Evolutionary conservation across 495 filamentous ascomycete genomes (phyloP), one percentile per base, ranked within the genome.

Genomic region (Hamigera avellanea): DNA sequence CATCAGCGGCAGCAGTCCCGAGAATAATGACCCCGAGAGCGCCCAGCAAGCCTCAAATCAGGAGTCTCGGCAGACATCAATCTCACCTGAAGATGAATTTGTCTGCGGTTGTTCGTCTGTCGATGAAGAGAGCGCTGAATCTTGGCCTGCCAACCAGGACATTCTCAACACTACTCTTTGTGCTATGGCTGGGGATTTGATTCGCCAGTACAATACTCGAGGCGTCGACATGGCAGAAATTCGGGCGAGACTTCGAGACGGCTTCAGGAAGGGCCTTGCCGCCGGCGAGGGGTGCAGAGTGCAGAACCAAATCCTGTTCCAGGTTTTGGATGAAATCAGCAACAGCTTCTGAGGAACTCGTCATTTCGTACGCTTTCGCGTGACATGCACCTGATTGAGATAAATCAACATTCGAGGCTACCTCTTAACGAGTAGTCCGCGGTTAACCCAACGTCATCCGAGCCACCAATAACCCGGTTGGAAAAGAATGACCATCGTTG

Each of bases 401-500:
- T n/a, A 23, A 5, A 5, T 23, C 21, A 5, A 4, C 9, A 23
- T 23, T 23, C 9, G 9, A 23, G 21, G 9, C 21, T 23, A 23
- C 21, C 21, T n/a, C n/a, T n/a, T n/a, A n/a, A n/a, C n/a, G n/a
- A n/a, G n/a, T n/a, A n/a, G n/a, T n/a, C n/a, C n/a, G n/a, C n/a
- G n/a, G n/a, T n/a, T n/a, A n/a, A n/a, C n/a, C n/a, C n/a, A n/a
- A n/a, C n/a, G n/a, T n/a, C n/a, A n/a, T n/a, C n/a, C n/a, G n/a
- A n/a, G n/a, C n/a, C n/a, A n/a, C n/a, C n/a, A n/a, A n/a, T n/a
- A n/a, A 61, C 3, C 69, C 69, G 3, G 69, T 49, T 8, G 59
- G 55, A 42, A 93, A 75, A 13, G 84, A 54, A 6, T 72, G 67
- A 53, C n/a, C n/a, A n/a, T n/a, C n/a, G n/a, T n/a, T n/a, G n/a